Evolutionary conservation across 768 basidiomycete genomes (phyloP).

Genomic region (Hericium erinaceus): DNA sequence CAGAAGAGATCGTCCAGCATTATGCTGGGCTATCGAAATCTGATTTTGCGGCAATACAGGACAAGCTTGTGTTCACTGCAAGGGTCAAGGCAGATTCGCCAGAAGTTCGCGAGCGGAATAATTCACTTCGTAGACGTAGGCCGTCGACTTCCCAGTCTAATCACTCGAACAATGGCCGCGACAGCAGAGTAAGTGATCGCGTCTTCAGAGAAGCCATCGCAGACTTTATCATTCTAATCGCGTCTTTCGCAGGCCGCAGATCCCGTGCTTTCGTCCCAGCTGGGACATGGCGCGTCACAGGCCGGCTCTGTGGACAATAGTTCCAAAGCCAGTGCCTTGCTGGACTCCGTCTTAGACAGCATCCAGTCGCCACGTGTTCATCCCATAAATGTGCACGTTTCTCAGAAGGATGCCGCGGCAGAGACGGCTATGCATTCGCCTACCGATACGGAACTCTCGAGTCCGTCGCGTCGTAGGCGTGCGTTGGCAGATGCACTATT

Average conservation of each 20-base stretch:
- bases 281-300: conserved; percentile 10
- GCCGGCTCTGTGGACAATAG: conserved; percentile 35
- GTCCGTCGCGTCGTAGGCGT: conserved; percentile 46
- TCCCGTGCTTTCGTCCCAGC: conserved; percentile 40
- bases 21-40: conserved; percentile 59
- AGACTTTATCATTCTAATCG: background rate
- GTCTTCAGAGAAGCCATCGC: background rate
- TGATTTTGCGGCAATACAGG: conserved; percentile 68
- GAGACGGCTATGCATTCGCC: conserved; percentile 30
- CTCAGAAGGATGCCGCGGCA: conserved; percentile 13
- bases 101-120: conserved; percentile 52
- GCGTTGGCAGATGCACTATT: conserved; percentile 73
- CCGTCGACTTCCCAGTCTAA: conserved; percentile 81
- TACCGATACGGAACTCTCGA: conserved; percentile 20
- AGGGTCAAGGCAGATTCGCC: conserved; percentile 45
- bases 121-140: conserved; percentile 64
- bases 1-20: conserved; percentile 57
- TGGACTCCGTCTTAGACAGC: conserved; percentile 52
- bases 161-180: conserved; percentile 61
- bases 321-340: conserved; percentile 53
- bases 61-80: conserved; percentile 61
- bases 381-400: conserved; percentile 7
- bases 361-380: conserved; percentile 26
- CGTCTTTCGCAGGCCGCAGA: conserved; percentile 40
- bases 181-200: conserved; percentile 24